Evolutionary conservation across 2,329 filamentous ascomycete genomes (phyloP).

Genomic region (Alternaria alternata): DNA sequence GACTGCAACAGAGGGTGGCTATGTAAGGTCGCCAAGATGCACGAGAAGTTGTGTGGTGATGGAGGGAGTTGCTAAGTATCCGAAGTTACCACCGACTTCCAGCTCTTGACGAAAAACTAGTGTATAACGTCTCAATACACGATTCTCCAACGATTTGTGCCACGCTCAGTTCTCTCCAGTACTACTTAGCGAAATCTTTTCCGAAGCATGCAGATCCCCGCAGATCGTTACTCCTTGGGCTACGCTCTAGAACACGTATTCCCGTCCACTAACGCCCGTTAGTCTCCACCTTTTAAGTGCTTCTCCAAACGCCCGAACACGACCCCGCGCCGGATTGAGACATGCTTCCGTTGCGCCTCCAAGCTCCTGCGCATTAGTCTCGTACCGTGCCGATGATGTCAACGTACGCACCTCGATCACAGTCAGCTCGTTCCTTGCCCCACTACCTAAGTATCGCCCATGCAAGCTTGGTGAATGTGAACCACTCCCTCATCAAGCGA

Average conservation of each 20-base stretch:
- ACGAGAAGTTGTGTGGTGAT: background rate
- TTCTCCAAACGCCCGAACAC: background rate
- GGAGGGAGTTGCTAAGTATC: background rate
- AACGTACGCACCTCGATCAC: background rate
- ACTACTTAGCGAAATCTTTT: background rate
- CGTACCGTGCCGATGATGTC: background rate
- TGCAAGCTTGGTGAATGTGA: background rate
- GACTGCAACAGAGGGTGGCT: background rate
- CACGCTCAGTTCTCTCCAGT: background rate
- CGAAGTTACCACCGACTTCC: background rate
- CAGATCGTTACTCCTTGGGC: background rate
- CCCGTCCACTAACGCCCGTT: slow-evolving; percentile 1
- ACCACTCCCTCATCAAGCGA: background rate
- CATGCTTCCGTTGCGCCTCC: background rate
- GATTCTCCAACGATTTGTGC: background rate
- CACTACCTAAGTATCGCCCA: background rate
- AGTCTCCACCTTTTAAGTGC: background rate
- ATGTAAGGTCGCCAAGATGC: background rate
- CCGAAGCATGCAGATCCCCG: background rate
- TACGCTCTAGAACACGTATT: background rate
- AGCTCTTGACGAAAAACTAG: background rate
- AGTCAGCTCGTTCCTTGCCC: background rate
- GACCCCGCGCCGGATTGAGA: background rate
- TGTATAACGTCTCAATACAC: background rate
- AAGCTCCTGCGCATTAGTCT: background rate